phyloP scores from a whole-genome alignment of 2,329 filamentous ascomycete genomes.

The Albophoma yamanashiensis region DNA sequence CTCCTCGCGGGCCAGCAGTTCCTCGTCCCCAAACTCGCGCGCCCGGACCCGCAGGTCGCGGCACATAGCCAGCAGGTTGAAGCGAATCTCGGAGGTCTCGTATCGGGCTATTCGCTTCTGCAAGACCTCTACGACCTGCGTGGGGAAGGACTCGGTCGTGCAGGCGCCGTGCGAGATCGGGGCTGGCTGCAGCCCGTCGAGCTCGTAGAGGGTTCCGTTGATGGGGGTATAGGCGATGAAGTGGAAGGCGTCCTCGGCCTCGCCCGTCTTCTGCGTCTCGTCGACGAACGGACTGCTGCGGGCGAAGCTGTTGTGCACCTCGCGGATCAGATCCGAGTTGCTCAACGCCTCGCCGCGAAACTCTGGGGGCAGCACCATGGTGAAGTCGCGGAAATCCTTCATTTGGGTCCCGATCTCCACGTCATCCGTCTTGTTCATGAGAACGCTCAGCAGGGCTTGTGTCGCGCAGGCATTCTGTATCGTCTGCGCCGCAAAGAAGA shows the following conservation, averaged over 20 bases:
- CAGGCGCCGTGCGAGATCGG: conserved; percentile 84
- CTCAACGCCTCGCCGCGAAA: conserved; percentile 50
- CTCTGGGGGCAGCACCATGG: conserved; percentile 70
- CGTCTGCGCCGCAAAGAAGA: conserved; percentile 95
- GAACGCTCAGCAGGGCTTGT: conserved; percentile 82
- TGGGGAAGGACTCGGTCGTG: conserved; percentile 58
- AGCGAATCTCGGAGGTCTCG: conserved; percentile 77
- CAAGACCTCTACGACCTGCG: conserved; percentile 76
- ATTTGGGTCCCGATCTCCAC: conserved; percentile 65
- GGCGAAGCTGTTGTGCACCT: conserved; percentile 85
- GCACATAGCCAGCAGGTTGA: conserved; percentile 92
- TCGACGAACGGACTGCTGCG: conserved; percentile 83
- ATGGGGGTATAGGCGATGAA: conserved; percentile 92
- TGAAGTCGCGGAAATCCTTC: conserved; percentile 77
- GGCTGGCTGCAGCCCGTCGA: conserved; percentile 87
- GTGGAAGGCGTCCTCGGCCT: conserved; percentile 86
- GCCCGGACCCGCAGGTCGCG: conserved; percentile 70
- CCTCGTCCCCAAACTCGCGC: conserved; percentile 69
- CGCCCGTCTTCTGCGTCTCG: conserved; percentile 61
- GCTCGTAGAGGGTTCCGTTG: conserved; percentile 74
- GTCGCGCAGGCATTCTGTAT: conserved; percentile 99
- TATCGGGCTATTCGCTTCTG: conserved; percentile 77
- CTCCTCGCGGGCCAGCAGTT: conserved; percentile 69
- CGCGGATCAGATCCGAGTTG: conserved; percentile 58
- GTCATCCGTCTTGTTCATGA: conserved; percentile 68